Evolutionary conservation across 148 eudicot genomes (phyloP).

Genomic region (Gaultheria prostrata): DNA sequence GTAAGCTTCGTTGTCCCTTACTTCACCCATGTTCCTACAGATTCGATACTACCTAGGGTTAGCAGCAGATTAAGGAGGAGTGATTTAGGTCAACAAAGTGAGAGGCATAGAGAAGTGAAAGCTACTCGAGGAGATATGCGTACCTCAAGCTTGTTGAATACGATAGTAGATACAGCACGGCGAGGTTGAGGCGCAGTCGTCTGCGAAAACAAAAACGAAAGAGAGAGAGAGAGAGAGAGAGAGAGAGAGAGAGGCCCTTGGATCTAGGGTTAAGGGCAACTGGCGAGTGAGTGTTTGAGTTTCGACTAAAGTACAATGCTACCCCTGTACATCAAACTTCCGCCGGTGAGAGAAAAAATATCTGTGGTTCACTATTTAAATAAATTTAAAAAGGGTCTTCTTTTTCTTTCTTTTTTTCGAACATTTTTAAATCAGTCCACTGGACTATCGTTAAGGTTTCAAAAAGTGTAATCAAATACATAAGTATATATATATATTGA

Average conservation of each 20-base stretch:
- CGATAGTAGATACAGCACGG: background rate
- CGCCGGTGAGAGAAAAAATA: background rate
- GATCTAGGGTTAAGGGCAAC: slow-evolving; percentile 21
- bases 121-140: background rate
- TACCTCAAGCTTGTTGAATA: slow-evolving; percentile 19
- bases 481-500: no score
- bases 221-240: background rate
- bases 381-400: no score
- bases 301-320: background rate
- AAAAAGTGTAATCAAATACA: no score
- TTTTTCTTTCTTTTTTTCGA: no score
- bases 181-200: background rate
- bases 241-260: slow-evolving; percentile 5
- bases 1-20: slow-evolving; percentile 51
- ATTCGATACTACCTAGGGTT: background rate
- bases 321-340: background rate
- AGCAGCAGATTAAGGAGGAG: background rate
- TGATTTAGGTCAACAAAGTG: background rate
- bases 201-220: slow-evolving; percentile 7
- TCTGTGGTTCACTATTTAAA: background rate
- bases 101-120: background rate
- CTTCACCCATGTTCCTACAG: slow-evolving; percentile 38
- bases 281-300: background rate
- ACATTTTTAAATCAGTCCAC: no score
- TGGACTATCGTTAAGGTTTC: no score